Conservation (phyloP, 2,329 filamentous ascomycete species). For the Monilinia polystroma region DNA sequence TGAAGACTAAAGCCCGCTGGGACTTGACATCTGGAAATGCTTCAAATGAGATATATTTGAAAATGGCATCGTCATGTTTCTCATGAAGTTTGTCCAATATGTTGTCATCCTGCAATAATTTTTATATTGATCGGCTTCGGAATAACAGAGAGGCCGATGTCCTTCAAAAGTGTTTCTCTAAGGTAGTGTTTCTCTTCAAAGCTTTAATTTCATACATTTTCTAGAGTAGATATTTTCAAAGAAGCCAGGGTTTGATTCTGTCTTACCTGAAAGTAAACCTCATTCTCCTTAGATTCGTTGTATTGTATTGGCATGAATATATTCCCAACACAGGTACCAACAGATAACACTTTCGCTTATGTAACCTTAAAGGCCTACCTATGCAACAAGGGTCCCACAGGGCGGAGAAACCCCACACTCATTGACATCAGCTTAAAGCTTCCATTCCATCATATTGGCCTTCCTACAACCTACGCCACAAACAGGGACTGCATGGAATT, state of each 20-base stretch:
- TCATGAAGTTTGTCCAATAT: neutral
- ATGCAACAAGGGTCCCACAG: conserved; percentile 16
- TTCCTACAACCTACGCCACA: conserved; percentile 3
- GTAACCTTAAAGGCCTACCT: neutral
- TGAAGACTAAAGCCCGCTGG: conserved; percentile 1
- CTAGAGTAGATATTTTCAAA: neutral
- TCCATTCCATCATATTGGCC: neutral
- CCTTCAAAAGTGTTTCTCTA: neutral
- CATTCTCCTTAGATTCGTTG: neutral
- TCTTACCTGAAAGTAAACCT: neutral
- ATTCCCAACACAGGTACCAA: neutral
- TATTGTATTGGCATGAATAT: neutral
- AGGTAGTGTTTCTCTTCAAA: neutral
- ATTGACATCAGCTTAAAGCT: conserved; percentile 16
- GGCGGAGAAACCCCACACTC: conserved; percentile 12
- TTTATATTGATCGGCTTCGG: conserved; percentile 18
- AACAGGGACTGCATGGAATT: conserved; percentile 8
- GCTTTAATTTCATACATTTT: too few relatives aligned
- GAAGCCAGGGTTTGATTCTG: neutral
- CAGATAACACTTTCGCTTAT: neutral
- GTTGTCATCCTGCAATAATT: neutral
- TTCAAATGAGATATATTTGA: conserved; percentile 5
- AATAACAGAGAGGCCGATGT: conserved; percentile 9
- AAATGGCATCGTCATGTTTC: neutral
- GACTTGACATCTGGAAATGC: neutral